Base-by-base conservation (phyloP, 1,284 basidiomycete species). In the Malassezia obtusa region DNA sequence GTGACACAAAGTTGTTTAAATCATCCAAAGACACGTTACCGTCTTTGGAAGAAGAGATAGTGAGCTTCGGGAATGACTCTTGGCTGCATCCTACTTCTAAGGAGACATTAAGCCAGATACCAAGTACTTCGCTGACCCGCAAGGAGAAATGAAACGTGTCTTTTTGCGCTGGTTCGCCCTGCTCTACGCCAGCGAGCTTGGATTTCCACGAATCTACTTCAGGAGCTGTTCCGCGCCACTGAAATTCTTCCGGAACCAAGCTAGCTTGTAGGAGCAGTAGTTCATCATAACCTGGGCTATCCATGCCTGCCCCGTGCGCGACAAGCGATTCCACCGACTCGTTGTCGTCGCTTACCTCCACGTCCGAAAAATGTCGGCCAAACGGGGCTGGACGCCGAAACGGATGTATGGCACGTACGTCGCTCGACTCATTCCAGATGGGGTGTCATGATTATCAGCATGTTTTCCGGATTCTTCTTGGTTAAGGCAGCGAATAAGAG, bases 331-430 rank as follows among this genome's bases (percentile, higher is more conserved):
- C n/a, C n/a, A n/a, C n/a, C n/a, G n/a, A n/a, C n/a, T n/a, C n/a
- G n/a, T n/a, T n/a, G n/a, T n/a, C n/a, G n/a, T n/a, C n/a, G n/a
- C n/a, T n/a, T 39, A 14, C 38, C 38, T 40, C 38, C 38, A 40
- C 38, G n/a, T 36, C 35, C 21, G 38, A 4, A 15, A 40, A 40
- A 40, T 40, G 38, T n/a, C n/a, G n/a, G n/a, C n/a, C n/a, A n/a
- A n/a, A n/a, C n/a, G n/a, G n/a, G n/a, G n/a, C n/a, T 30, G 51
- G 9, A 48, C 51, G 30, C 45, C 45, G 14, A 45, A 45, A 19
- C 37, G 40, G n/a, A 53, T 53, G 45, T 46, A 46, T 19, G 14
- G 21, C n/a, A 26, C 45, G 51, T 53, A 43, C 28, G 51, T 45
- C 8, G 31, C 24, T 4, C 35, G 6, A 19, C 46, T 52, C 4